phyloP scores from a whole-genome alignment of 2,329 filamentous ascomycete genomes.

The Clonostachys chloroleuca region DNA sequence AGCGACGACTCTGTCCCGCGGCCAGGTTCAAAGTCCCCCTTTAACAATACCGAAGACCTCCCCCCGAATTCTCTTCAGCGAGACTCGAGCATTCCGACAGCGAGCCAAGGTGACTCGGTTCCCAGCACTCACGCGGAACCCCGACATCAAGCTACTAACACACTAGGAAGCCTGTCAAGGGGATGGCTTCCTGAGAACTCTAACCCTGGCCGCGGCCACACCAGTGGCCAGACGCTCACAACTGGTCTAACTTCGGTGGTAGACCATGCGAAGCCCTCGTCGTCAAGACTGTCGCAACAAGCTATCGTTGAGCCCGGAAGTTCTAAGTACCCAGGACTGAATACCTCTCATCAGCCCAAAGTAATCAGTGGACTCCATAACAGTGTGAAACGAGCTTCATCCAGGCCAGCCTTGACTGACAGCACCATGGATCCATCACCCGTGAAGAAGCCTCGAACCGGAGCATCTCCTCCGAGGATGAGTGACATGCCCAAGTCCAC shows the following conservation, averaged over 20 bases:
- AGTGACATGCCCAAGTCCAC: conserved; percentile 31
- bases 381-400: conserved; percentile 3
- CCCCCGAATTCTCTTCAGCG: too few species aligned
- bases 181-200: background rate
- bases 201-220: background rate
- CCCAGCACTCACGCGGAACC: too few species aligned
- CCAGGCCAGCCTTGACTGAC: conserved; percentile 7
- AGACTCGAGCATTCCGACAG: too few species aligned
- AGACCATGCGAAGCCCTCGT: too few species aligned
- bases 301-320: too few species aligned
- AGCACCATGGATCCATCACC: conserved; percentile 25
- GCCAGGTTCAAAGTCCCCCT: background rate
- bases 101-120: too few species aligned
- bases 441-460: conserved; percentile 42
- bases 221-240: background rate
- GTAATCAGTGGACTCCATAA: background rate
- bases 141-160: too few species aligned
- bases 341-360: too few species aligned
- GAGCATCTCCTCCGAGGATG: conserved; percentile 36
- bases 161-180: background rate
- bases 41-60: background rate
- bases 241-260: too few species aligned
- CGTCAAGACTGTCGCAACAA: too few species aligned
- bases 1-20: background rate
- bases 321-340: too few species aligned